These are phyloP conservation scores for Penicillium sp. DNA, from an alignment of 2,329 filamentous ascomycete genomes.

Conservation along the genomic window DNA sequence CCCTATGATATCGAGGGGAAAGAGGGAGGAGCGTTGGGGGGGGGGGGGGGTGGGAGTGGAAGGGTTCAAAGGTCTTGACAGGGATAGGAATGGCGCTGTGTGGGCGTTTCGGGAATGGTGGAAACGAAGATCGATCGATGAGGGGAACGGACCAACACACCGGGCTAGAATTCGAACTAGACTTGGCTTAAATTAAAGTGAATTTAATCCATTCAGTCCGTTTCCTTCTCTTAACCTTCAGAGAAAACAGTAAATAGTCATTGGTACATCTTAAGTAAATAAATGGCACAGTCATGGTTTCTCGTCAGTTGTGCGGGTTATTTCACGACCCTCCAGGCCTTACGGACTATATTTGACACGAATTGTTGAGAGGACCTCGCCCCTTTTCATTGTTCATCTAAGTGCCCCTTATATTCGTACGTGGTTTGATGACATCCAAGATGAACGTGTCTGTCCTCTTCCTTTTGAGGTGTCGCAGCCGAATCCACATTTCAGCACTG, in stretches of 20 bases:
- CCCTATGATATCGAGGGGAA: constrained; percentile 36
- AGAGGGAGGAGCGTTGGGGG: constrained; percentile 17
- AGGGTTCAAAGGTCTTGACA: constrained; percentile 25
- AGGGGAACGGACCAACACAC: constrained; percentile 20
- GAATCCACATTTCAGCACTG: constrained; percentile 16
- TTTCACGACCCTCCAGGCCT: constrained; percentile 5
- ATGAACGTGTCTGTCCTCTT: not conserved
- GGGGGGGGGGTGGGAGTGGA: constrained; percentile 6
- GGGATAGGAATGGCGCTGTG: constrained; percentile 34
- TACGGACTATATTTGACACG: not conserved
- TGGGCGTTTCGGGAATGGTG: constrained; percentile 31
- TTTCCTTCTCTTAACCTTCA: not conserved
- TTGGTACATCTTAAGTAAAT: not conserved
- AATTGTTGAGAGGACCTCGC: not conserved
- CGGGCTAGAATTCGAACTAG: not conserved
- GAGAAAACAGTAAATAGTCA: not conserved
- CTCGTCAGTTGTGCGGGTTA: constrained; percentile 16
- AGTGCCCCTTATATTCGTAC: not conserved
- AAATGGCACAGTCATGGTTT: not conserved
- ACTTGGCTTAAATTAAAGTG: not conserved
- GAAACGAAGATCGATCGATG: constrained; percentile 31
- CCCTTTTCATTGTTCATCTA: not conserved
- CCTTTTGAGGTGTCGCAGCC: not conserved
- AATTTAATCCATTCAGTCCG: not conserved
- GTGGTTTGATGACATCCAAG: not conserved